A percentile compares a stretch with the other conserved stretches of the same genome.
These are phyloP conservation scores for Simplicillium aogashimaense DNA, from an alignment of 2,329 filamentous ascomycete genomes.

Conservation along the genomic window DNA sequence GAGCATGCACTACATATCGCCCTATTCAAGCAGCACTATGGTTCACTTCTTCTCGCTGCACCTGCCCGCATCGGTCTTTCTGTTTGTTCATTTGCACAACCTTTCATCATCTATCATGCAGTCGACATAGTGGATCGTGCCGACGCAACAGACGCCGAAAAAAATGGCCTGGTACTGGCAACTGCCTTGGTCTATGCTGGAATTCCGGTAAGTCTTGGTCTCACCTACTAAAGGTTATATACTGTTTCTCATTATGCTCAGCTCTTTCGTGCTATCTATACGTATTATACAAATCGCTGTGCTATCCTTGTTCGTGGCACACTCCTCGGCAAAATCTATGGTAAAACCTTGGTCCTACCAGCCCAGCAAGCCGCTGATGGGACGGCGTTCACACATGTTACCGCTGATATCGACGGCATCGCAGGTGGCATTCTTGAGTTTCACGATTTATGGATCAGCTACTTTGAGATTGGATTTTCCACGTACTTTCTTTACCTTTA, in stretches of 20 bases:
- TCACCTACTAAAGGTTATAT: not conserved
- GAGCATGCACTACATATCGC: not conserved
- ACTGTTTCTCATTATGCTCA: not conserved
- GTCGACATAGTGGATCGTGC: not conserved
- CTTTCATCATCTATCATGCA: not conserved
- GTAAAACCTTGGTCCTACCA: not conserved
- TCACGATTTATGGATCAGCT: not conserved
- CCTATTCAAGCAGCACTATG: not conserved
- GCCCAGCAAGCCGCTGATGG: not conserved
- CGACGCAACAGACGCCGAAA: not conserved
- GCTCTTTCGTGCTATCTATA: not conserved
- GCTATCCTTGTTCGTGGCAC: not conserved
- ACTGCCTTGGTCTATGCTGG: slow-evolving; percentile 2
- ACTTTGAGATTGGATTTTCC: not conserved
- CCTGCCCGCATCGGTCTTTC: not conserved
- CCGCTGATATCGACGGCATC: not conserved
- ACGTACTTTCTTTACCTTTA: not conserved
- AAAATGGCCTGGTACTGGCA: not conserved
- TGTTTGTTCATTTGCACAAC: not conserved
- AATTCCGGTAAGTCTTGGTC: not conserved
- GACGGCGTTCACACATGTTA: not conserved
- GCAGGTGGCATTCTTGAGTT: not conserved
- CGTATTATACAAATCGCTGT: not conserved
- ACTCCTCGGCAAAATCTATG: not conserved
- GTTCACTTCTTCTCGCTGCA: not conserved